Evolutionary conservation across 177 flowering plant genomes (phyloP).

Genomic region (Vitis hybrid): DNA sequence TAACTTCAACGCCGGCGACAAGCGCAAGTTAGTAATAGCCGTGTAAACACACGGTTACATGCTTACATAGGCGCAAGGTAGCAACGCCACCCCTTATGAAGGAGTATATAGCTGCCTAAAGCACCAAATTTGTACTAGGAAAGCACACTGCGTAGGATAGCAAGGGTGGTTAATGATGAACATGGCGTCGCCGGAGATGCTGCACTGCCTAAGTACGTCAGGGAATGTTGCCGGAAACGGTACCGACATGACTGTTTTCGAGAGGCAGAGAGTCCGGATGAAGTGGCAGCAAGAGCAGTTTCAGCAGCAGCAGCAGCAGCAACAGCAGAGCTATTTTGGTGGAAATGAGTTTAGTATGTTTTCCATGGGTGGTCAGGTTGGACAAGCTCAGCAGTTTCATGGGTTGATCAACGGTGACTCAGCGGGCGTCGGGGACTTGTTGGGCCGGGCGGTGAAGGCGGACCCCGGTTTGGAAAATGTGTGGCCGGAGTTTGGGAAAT

Average conservation of each 20-base stretch:
- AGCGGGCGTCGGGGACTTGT: conserved; percentile 20
- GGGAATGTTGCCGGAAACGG: conserved; percentile 26
- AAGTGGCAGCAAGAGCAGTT: conserved; percentile 61
- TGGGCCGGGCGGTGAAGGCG: conserved; percentile 30
- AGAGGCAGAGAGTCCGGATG: conserved; percentile 52
- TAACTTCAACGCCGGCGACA: no score
- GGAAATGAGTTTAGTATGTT: conserved; percentile 30
- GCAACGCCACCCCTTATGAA: no score
- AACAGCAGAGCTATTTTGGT: conserved; percentile 19
- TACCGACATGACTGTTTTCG: conserved; percentile 55
- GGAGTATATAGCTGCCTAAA: no score
- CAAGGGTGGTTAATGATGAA: conserved; percentile 22
- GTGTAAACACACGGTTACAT: no score
- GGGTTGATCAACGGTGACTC: conserved; percentile 17
- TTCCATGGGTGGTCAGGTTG: conserved; percentile 7
- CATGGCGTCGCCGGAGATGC: conserved; percentile 41
- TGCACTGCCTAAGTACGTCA: conserved; percentile 37
- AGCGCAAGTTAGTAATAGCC: no score
- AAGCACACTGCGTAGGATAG: no score
- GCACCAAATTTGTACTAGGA: no score
- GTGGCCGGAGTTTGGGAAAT: conserved; percentile 40
- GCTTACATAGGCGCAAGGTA: no score
- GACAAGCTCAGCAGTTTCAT: conserved; percentile 28
- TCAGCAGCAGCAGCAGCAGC: conserved; percentile 13
- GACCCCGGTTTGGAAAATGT: conserved; percentile 52